Evolutionary conservation across 352 stramenopile genomes (phyloP).

Genomic region (Pythium monospermum): DNA sequence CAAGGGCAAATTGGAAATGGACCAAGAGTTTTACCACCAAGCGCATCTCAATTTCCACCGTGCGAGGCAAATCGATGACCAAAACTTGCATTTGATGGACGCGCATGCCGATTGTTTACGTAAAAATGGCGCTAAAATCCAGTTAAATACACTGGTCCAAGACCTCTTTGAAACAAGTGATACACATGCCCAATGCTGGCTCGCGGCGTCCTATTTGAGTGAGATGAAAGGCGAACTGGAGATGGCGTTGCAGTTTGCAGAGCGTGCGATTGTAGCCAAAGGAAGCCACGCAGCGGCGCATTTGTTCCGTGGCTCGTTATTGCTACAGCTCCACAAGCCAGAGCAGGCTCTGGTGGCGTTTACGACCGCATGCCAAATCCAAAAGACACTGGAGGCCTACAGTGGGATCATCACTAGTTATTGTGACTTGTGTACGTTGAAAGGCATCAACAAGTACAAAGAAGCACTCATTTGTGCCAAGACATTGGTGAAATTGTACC

Average conservation of each 20-base stretch:
- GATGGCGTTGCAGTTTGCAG: conserved; percentile 62
- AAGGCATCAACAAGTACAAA: conserved; percentile 66
- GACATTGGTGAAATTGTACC: conserved; percentile 63
- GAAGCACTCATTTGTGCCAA: conserved; percentile 67
- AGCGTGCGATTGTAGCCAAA: conserved; percentile 47
- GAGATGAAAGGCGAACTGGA: conserved; percentile 72
- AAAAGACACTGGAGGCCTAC: conserved; percentile 58
- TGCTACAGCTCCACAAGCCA: conserved; percentile 57
- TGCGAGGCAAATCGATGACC: conserved; percentile 58
- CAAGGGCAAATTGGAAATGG: conserved; percentile 53
- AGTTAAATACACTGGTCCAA: conserved; percentile 63
- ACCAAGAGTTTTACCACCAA: conserved; percentile 55
- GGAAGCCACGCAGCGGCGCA: conserved; percentile 43
- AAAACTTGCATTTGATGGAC: conserved; percentile 64
- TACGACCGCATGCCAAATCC: conserved; percentile 55
- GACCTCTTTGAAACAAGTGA: conserved; percentile 65
- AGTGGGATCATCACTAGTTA: conserved; percentile 71
- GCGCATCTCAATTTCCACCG: conserved; percentile 46
- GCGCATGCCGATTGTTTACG: conserved; percentile 56
- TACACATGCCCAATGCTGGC: conserved; percentile 49
- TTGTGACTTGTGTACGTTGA: conserved; percentile 55
- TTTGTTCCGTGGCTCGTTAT: conserved; percentile 50
- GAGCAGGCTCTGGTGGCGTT: conserved; percentile 64
- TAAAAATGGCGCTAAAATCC: conserved; percentile 34
- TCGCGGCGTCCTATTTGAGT: conserved; percentile 70